Conservation (phyloP, 139 green algal genomes). For the Closterium sp. region DNA sequence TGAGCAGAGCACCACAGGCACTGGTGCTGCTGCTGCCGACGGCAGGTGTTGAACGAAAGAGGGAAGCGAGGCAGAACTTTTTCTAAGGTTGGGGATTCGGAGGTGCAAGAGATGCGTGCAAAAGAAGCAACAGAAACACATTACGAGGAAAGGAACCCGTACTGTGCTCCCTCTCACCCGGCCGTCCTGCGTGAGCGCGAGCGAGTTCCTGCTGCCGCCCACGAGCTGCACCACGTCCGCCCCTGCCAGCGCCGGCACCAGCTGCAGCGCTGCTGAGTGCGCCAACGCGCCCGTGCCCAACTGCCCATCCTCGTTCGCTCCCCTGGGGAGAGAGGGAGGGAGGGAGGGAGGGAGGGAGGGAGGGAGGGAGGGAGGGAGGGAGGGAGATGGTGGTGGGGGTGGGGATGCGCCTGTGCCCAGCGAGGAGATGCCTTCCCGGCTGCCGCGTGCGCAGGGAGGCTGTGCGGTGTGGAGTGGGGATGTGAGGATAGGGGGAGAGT, state of each 20-base stretch:
- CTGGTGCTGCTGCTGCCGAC: too few species aligned
- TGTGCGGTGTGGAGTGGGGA: not conserved
- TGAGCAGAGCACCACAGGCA: too few species aligned
- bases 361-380: not conserved
- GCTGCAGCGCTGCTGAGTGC: constrained; percentile 1
- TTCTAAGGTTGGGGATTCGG: not conserved
- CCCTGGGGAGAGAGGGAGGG: constrained; percentile 14
- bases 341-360: not conserved
- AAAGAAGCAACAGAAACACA: not conserved
- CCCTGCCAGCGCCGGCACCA: constrained; percentile 5
- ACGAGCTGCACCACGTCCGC: constrained; percentile 17
- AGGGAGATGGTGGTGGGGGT: not conserved
- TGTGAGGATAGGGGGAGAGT: not conserved
- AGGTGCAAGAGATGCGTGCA: not conserved
- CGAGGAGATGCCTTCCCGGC: not conserved
- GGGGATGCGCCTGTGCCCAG: not conserved
- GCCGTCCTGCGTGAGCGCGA: constrained; percentile 29
- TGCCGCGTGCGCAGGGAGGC: not conserved
- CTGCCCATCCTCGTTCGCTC: constrained; percentile 44
- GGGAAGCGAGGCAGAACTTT: not conserved
- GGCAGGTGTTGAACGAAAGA: not conserved
- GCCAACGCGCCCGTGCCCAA: constrained; percentile 14
- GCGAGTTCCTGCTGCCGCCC: constrained; percentile 38
- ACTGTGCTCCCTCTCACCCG: constrained; percentile 5
- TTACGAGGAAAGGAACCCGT: not conserved